Percentiles rank a stretch among this genome's conserved stretches.
These are phyloP conservation scores for Aspergillus costaricaensis DNA, from an alignment of 2,329 filamentous ascomycete genomes.

Conservation along the genomic window DNA sequence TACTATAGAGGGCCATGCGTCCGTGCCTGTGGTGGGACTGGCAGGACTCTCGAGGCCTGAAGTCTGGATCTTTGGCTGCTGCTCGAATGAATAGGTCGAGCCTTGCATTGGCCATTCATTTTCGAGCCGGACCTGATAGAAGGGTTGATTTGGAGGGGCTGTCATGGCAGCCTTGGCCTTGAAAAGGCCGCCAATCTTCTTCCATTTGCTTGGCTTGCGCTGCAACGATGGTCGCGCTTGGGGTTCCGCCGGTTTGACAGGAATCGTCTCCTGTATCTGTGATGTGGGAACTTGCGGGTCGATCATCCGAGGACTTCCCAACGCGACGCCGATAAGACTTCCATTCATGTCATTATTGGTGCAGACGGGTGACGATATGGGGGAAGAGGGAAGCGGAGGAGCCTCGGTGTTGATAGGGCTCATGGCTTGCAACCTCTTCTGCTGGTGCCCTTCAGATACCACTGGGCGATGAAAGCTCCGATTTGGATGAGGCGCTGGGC, in stretches of 20 bases:
- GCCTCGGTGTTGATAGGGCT: constrained; percentile 31
- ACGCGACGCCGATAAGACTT: constrained; percentile 69
- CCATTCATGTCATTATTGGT: constrained; percentile 34
- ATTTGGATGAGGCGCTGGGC: constrained; percentile 14
- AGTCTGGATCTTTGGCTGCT: constrained; percentile 9
- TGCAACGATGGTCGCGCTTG: constrained; percentile 22
- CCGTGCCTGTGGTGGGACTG: constrained; percentile 13
- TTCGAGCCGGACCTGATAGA: constrained; percentile 31
- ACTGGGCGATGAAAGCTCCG: constrained; percentile 26
- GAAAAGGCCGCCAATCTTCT: constrained; percentile 49
- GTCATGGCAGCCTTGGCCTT: constrained; percentile 38
- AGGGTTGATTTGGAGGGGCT: constrained; percentile 24
- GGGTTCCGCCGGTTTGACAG: constrained; percentile 16
- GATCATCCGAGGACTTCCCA: constrained; percentile 64
- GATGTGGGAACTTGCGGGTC: constrained; percentile 20
- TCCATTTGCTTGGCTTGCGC: constrained; percentile 49
- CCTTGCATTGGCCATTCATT: constrained; percentile 25
- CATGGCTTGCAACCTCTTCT: constrained; percentile 26
- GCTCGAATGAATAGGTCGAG: constrained; percentile 25
- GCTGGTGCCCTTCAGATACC: constrained; percentile 21
- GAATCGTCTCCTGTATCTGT: constrained; percentile 17
- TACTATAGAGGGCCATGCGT: constrained; percentile 27
- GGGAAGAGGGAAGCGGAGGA: constrained; percentile 22
- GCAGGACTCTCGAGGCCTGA: constrained; percentile 1
- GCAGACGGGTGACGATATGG: constrained; percentile 17